Conservation (phyloP, 164 flowering plant species). For the Platanus orientalis region DNA sequence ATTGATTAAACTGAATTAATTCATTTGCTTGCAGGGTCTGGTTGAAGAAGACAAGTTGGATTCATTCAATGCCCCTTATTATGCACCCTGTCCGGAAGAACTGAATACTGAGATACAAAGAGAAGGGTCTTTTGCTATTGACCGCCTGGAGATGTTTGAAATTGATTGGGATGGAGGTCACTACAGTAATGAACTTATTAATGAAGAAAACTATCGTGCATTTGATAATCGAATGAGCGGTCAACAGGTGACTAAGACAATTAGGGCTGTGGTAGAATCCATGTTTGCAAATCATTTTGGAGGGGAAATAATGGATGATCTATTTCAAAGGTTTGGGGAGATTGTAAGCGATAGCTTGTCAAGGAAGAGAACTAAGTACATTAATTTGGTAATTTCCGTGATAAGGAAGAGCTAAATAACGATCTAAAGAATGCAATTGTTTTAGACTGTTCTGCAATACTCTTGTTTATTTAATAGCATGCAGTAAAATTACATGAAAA, state of each 20-base stretch:
- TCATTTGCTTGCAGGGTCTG: no score
- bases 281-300: slow-evolving; percentile 47
- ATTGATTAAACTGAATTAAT: no score
- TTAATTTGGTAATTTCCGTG: slow-evolving; percentile 34
- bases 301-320: slow-evolving; percentile 27
- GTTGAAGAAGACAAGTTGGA: slow-evolving; percentile 45
- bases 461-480: no score
- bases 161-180: slow-evolving; percentile 39
- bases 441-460: no score
- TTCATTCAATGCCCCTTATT: slow-evolving; percentile 44
- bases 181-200: neutral
- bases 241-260: slow-evolving; percentile 29
- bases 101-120: slow-evolving; percentile 25
- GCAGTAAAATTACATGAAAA: no score
- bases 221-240: slow-evolving; percentile 13
- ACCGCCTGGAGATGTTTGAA: slow-evolving; percentile 25
- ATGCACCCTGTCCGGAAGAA: slow-evolving; percentile 43
- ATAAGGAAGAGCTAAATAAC: slow-evolving; percentile 17
- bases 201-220: neutral
- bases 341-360: slow-evolving; percentile 28
- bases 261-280: slow-evolving; percentile 49
- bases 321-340: slow-evolving; percentile 31
- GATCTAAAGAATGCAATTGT: no score
- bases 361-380: slow-evolving; percentile 13
- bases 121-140: slow-evolving; percentile 43